Percentiles rank a stretch among this genome's conserved stretches.
These are phyloP conservation scores for Crithidia brevicula DNA, from an alignment of 208 protist species.

Conservation along the genomic window DNA sequence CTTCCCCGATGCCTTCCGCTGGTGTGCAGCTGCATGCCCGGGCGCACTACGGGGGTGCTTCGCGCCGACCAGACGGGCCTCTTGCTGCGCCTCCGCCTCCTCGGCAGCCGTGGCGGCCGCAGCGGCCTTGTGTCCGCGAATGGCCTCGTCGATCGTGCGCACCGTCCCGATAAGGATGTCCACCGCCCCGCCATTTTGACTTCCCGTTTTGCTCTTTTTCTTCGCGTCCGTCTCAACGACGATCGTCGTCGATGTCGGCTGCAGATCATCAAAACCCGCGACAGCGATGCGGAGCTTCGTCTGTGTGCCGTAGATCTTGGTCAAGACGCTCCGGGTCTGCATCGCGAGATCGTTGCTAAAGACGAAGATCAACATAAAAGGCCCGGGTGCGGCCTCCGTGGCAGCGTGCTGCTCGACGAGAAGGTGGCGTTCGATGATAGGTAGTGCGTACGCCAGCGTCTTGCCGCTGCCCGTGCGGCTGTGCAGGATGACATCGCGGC, in stretches of 20 bases:
- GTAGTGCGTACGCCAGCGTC: conserved; percentile 99
- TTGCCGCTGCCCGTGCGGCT: conserved; percentile 96
- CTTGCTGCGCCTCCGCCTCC: conserved; percentile 38
- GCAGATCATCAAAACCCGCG: conserved; percentile 71
- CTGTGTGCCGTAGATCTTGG: conserved; percentile 62
- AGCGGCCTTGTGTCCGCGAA: conserved; percentile 63
- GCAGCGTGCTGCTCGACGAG: conserved; percentile 45
- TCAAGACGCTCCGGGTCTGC: conserved; percentile 81
- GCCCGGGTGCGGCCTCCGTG: conserved; percentile 28
- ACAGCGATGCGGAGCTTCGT: conserved; percentile 53
- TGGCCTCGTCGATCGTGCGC: conserved; percentile 64
- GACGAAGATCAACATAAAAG: conserved; percentile 88
- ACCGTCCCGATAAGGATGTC: conserved; percentile 87
- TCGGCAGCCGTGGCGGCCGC: conserved; percentile 41
- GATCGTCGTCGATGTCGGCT: neutral
- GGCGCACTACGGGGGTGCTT: conserved; percentile 17
- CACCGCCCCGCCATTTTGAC: conserved; percentile 13
- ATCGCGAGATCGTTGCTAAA: conserved; percentile 89
- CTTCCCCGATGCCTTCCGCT: too few species aligned
- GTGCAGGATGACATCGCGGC: conserved; percentile 92
- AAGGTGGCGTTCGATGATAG: conserved; percentile 88
- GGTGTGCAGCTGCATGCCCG: neutral
- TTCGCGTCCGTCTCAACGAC: neutral
- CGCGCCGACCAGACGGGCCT: conserved; percentile 21
- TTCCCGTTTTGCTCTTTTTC: neutral